phyloP scores from a whole-genome alignment of 2,329 filamentous ascomycete genomes.

The Xenoacremonium recifei region DNA sequence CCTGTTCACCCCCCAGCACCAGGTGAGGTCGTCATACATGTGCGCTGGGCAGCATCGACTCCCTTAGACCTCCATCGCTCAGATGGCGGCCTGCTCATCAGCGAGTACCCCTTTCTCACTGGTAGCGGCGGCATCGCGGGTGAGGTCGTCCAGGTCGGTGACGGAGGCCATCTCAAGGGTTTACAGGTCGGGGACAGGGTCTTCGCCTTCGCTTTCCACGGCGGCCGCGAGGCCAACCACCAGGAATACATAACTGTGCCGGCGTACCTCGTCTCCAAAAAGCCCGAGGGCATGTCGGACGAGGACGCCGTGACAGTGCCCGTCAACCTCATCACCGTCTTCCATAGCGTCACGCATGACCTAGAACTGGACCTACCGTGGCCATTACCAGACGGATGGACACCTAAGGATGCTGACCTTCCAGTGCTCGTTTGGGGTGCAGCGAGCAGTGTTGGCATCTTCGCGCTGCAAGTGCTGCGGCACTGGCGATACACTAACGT shows the following conservation, averaged over 20 bases:
- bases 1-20: constrained; percentile 30
- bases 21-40: constrained; percentile 52
- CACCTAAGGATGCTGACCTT: constrained; percentile 30
- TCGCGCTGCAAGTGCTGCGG: constrained; percentile 47
- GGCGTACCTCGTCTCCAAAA: constrained; percentile 46
- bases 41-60: constrained; percentile 59
- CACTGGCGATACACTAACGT: constrained; percentile 53
- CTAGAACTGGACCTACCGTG: constrained; percentile 53
- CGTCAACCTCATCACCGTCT: constrained; percentile 58
- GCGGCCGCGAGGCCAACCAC: constrained; percentile 46
- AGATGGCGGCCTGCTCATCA: constrained; percentile 56
- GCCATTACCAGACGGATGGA: constrained; percentile 46
- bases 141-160: constrained; percentile 49
- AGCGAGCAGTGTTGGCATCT: constrained; percentile 51
- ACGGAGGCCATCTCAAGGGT: constrained; percentile 34
- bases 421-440: constrained; percentile 49
- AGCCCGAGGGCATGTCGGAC: constrained; percentile 40
- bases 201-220: constrained; percentile 52
- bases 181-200: constrained; percentile 55
- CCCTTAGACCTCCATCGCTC: constrained; percentile 62
- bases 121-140: constrained; percentile 53
- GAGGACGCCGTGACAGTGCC: constrained; percentile 52
- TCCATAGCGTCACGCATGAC: constrained; percentile 50
- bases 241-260: constrained; percentile 55
- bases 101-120: constrained; percentile 45